These are phyloP conservation scores for Nephromyces sp. DNA, from an alignment of 169 alveolate species.

Conservation along the genomic window DNA sequence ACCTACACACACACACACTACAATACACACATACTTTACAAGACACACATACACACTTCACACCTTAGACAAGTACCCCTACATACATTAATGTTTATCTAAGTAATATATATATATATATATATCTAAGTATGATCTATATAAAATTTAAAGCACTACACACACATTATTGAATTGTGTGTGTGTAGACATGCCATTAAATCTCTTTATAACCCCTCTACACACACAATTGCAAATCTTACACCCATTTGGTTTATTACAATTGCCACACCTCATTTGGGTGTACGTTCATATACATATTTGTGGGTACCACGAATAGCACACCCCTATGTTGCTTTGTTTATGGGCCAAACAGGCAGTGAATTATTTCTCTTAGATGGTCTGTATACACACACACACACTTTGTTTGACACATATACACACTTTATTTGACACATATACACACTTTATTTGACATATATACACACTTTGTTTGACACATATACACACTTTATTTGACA, in stretches of 20 bases:
- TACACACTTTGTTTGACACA: too few relatives aligned
- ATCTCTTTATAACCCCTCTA: neutral
- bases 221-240: neutral
- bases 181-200: neutral
- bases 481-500: too few relatives aligned
- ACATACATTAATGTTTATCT: neutral
- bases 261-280: constrained; percentile 17
- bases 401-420: too few relatives aligned
- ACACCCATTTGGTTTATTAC: constrained; percentile 3
- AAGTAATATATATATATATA: neutral
- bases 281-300: constrained; percentile 12
- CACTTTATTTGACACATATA: too few relatives aligned
- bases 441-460: too few relatives aligned
- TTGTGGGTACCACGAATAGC: neutral
- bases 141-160: neutral
- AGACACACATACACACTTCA: too few relatives aligned
- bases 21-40: neutral
- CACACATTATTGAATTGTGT: neutral
- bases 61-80: too few relatives aligned
- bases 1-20: neutral
- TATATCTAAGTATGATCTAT: neutral
- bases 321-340: neutral
- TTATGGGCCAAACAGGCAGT: neutral
- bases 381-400: too few relatives aligned
- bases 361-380: neutral